Percentiles rank a stretch among this genome's conserved stretches.
phyloP scores from a whole-genome alignment of 2,329 filamentous ascomycete species.

The Fusarium sp. region DNA sequence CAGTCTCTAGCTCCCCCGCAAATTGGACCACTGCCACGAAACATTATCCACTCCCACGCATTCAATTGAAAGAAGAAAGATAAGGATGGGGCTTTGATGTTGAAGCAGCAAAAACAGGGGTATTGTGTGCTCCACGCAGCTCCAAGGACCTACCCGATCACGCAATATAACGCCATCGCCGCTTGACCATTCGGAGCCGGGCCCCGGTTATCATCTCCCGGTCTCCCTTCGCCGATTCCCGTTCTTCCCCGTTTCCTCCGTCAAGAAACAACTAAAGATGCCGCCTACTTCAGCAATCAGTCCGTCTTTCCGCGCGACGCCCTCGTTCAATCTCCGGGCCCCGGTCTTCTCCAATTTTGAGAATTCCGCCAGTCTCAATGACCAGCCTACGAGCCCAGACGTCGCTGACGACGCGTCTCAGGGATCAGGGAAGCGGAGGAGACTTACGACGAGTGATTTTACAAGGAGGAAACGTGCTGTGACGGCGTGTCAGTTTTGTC shows the following conservation, averaged over 20 bases:
- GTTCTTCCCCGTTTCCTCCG: slow-evolving; percentile 10
- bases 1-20: not conserved
- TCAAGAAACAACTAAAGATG: not conserved
- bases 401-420: not conserved
- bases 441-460: slow-evolving; percentile 16
- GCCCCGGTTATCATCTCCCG: not conserved
- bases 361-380: not conserved
- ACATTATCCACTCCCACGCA: not conserved
- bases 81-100: fast-evolving
- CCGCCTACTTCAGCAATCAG: not conserved
- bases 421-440: slow-evolving; percentile 1
- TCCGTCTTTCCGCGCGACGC: not conserved
- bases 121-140: not conserved
- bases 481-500: slow-evolving; percentile 29
- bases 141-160: not conserved
- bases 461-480: slow-evolving; percentile 24
- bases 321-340: not conserved
- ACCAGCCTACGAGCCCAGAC: not conserved
- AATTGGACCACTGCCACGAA: not conserved
- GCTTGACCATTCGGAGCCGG: not conserved
- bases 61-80: not conserved
- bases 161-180: slow-evolving; percentile 4
- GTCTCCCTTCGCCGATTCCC: not conserved
- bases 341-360: not conserved
- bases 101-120: not conserved